These are phyloP conservation scores for Blastobotrys capitulatus DNA, from an alignment of 1,139 yeast genomes.

Conservation along the genomic window DNA sequence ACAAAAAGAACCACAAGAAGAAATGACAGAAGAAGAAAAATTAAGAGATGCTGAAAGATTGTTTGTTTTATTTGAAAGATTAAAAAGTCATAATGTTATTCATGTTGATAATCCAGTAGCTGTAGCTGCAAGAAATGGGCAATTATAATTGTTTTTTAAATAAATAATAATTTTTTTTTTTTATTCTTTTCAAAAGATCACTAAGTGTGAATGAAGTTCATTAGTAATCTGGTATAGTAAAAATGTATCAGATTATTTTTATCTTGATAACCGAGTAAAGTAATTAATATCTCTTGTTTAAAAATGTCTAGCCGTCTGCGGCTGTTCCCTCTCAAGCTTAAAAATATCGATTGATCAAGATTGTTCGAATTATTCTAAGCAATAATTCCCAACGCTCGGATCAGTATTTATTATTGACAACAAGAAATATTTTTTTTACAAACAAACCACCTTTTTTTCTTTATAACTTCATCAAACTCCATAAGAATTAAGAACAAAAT, in stretches of 20 bases:
- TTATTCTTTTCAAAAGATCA: neutral
- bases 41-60: conserved; percentile 50
- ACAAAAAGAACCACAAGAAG: conserved; percentile 7
- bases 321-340: no score
- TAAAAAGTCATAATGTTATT: conserved; percentile 41
- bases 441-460: neutral
- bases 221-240: no score
- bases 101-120: conserved; percentile 39
- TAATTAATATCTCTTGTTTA: no score
- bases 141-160: conserved; percentile 1
- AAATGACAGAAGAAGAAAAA: conserved; percentile 47
- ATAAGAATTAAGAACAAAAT: conserved; percentile 28
- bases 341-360: no score
- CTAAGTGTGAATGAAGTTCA: no score
- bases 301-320: neutral
- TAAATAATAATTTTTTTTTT: neutral
- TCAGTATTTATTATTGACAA: no score
- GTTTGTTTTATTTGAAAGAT: conserved; percentile 45
- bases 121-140: conserved; percentile 20
- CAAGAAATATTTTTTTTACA: neutral
- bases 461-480: neutral
- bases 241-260: no score
- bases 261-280: no score
- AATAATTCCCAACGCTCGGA: neutral
- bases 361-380: no score